Evolutionary conservation across 202 grass and related monocot species (phyloP).

Genomic region (Schoenoplectus triqueter): DNA sequence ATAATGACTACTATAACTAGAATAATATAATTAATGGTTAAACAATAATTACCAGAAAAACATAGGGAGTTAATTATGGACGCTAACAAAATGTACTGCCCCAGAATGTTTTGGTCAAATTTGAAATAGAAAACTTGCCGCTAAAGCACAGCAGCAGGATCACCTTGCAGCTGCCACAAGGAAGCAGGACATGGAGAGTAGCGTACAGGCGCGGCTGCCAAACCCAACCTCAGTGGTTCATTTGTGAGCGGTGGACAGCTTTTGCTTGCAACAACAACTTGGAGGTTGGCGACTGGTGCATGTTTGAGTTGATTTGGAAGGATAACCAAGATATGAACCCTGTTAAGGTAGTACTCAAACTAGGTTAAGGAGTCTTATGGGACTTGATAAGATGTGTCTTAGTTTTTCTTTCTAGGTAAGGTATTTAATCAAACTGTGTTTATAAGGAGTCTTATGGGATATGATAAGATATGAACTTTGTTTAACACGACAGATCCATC

Average conservation of each 20-base stretch:
- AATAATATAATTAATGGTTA: neutral
- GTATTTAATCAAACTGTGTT: neutral
- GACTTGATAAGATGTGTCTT: neutral
- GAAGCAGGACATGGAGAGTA: neutral
- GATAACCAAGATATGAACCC: neutral
- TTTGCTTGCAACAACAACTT: slow-evolving; percentile 23
- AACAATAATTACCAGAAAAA: neutral
- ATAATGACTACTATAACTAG: neutral
- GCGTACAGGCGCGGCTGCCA: neutral
- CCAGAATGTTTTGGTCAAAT: neutral
- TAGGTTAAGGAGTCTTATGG: neutral
- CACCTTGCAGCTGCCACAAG: neutral
- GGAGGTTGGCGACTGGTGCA: neutral
- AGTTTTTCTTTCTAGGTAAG: neutral
- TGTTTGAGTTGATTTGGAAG: slow-evolving; percentile 30
- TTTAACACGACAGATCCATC: too few species aligned
- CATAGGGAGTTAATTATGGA: neutral
- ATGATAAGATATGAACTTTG: too few species aligned
- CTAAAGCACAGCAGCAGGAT: neutral
- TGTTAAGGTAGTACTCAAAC: too few species aligned
- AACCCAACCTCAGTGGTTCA: neutral
- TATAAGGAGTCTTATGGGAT: neutral
- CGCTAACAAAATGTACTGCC: neutral
- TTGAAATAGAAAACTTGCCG: slow-evolving; percentile 13
- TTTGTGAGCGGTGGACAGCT: neutral